phyloP scores from a whole-genome alignment of 192 early-diverging fungal genomes.

The Linnemannia schmuckeri region DNA sequence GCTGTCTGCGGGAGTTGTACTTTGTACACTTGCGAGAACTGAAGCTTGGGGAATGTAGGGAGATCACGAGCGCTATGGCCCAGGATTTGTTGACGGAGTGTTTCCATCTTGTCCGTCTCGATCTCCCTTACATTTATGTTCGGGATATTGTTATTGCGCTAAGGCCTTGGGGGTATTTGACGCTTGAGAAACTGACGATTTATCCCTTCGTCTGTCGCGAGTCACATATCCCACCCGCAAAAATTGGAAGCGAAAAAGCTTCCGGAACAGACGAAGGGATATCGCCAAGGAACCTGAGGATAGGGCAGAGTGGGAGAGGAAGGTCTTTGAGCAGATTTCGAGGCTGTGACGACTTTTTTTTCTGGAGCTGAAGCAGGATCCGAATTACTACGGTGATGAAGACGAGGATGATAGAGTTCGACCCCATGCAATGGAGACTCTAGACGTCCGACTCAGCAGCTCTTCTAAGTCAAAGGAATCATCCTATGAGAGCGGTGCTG shows the following conservation, averaged over 20 bases:
- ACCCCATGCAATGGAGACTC: too few species aligned
- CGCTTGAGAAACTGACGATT: neutral
- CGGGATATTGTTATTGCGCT: neutral
- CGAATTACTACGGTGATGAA: too few species aligned
- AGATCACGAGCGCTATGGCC: neutral
- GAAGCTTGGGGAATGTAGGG: neutral
- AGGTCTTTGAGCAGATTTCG: too few species aligned
- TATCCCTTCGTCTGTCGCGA: too few species aligned
- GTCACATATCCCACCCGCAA: too few species aligned
- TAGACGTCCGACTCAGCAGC: too few species aligned
- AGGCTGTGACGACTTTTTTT: too few species aligned
- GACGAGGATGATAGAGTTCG: neutral
- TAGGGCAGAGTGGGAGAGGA: too few species aligned
- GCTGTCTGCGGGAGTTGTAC: neutral
- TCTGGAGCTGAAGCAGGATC: neutral
- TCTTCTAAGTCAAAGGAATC: neutral
- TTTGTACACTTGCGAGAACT: neutral
- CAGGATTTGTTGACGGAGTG: neutral
- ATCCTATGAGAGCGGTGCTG: too few species aligned
- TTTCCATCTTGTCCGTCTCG: neutral
- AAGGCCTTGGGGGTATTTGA: neutral
- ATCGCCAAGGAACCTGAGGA: neutral
- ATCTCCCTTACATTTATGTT: neutral
- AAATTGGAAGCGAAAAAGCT: too few species aligned
- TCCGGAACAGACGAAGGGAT: neutral